A percentile compares a stretch with the other conserved stretches of the same genome.
These are phyloP conservation scores for Bipolaris victoriae DNA, from an alignment of 2,329 filamentous ascomycete genomes.

Conservation along the genomic window DNA sequence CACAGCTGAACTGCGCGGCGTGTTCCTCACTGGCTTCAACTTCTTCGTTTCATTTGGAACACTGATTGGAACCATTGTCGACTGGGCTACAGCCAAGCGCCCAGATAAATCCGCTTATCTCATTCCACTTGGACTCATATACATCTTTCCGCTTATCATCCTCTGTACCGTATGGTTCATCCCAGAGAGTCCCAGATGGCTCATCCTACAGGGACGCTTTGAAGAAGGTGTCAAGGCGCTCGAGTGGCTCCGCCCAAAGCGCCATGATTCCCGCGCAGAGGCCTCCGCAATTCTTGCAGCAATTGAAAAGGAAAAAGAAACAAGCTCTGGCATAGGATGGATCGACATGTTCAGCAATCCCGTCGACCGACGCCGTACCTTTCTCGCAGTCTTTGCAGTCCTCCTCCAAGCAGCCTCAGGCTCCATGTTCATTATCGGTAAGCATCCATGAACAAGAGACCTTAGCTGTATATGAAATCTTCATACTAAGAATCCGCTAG, in stretches of 20 bases:
- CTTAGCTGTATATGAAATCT: neutral
- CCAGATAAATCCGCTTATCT: conserved; percentile 48
- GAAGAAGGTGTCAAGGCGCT: conserved; percentile 49
- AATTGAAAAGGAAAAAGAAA: conserved; percentile 43
- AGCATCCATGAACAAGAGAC: conserved; percentile 26
- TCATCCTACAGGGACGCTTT: conserved; percentile 40
- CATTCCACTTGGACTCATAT: conserved; percentile 61
- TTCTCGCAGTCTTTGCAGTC: conserved; percentile 45
- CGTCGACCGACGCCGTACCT: conserved; percentile 43
- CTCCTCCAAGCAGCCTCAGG: conserved; percentile 48
- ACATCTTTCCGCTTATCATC: conserved; percentile 54
- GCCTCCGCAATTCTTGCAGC: conserved; percentile 40
- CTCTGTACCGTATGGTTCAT: conserved; percentile 45
- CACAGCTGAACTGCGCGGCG: conserved; percentile 58
- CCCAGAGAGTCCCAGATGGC: conserved; percentile 42
- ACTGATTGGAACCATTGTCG: conserved; percentile 57
- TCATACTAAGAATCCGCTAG: conserved; percentile 16
- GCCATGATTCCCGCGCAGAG: conserved; percentile 49
- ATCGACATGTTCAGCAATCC: conserved; percentile 48
- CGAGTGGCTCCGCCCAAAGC: conserved; percentile 41
- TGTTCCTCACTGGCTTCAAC: conserved; percentile 57
- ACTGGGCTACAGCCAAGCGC: conserved; percentile 55
- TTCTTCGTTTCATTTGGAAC: conserved; percentile 57
- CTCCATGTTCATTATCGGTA: conserved; percentile 52
- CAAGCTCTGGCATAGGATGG: conserved; percentile 36